A percentile compares a stretch with the other conserved stretches of the same genome.
Evolutionary conservation across 306 rosid genomes (phyloP).

Genomic region (Biancaea sappan): DNA sequence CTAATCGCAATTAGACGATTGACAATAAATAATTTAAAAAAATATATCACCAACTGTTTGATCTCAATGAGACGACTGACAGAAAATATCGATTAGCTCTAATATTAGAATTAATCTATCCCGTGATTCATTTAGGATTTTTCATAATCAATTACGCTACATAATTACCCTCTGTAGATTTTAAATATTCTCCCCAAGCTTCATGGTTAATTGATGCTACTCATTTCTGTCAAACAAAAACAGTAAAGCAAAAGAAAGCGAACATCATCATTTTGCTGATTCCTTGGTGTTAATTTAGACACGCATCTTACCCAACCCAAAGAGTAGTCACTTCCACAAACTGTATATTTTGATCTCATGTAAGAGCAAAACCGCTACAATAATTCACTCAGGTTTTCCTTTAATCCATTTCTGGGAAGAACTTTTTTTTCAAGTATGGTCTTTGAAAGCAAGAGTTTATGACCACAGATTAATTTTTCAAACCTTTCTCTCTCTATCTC

Average conservation of each 20-base stretch:
- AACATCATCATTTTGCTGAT: background rate
- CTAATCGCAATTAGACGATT: too few species aligned
- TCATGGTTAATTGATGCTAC: background rate
- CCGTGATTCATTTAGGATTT: too few species aligned
- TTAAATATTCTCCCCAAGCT: background rate
- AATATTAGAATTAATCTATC: too few species aligned
- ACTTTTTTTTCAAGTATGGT: background rate
- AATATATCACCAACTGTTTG: too few species aligned
- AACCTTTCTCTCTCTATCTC: background rate
- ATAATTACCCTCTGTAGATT: too few species aligned
- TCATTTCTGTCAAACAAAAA: background rate
- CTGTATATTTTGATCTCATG: background rate
- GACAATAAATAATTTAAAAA: too few species aligned
- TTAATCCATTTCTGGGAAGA: constrained; percentile 4
- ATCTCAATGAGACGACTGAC: too few species aligned
- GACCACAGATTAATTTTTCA: constrained; percentile 32
- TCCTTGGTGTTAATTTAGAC: constrained; percentile 27
- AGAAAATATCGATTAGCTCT: too few species aligned
- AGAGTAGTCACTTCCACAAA: background rate
- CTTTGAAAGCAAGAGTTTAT: constrained; percentile 22
- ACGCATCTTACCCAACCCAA: constrained; percentile 21
- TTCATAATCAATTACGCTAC: too few species aligned
- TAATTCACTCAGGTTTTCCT: background rate
- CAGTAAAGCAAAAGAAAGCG: too few species aligned
- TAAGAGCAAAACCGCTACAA: background rate